Percentiles rank a stretch among this genome's conserved stretches.
Evolutionary conservation across 2,329 filamentous ascomycete species (phyloP).

Genomic region (Nannizziopsis arthrosporioides): DNA sequence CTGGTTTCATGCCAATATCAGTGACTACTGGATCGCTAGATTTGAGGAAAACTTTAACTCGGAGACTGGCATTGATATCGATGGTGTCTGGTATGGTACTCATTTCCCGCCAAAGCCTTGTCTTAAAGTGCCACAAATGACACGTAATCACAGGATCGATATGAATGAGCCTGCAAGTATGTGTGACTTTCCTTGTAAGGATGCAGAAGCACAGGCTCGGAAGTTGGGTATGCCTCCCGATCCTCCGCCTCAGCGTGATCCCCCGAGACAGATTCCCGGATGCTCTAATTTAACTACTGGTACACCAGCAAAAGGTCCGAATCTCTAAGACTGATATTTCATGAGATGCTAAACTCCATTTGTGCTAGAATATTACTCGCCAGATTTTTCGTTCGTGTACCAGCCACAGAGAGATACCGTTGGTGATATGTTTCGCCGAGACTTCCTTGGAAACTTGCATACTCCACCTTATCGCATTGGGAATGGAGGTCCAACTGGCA

Average conservation of each 20-base stretch:
- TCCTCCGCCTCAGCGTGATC: background rate
- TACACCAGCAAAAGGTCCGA: background rate
- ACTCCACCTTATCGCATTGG: constrained; percentile 63
- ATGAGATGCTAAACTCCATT: too few relatives aligned
- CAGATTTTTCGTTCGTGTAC: background rate
- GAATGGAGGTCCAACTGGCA: constrained; percentile 2
- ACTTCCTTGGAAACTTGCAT: constrained; percentile 49
- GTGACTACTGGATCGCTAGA: constrained; percentile 49
- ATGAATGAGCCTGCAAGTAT: constrained; percentile 45
- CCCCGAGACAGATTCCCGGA: background rate
- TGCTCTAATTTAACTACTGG: background rate
- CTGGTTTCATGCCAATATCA: constrained; percentile 48
- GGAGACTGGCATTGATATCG: constrained; percentile 41
- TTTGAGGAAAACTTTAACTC: constrained; percentile 43
- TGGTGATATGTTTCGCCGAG: background rate
- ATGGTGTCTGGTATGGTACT: background rate
- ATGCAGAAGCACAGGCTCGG: background rate
- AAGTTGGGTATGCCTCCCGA: background rate
- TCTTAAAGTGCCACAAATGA: background rate
- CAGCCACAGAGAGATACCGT: background rate
- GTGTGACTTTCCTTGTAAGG: constrained; percentile 1
- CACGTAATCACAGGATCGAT: constrained; percentile 41
- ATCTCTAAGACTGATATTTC: background rate
- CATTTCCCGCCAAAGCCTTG: background rate
- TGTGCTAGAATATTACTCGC: too few relatives aligned